Percentiles rank a stretch among this genome's conserved stretches.
phyloP scores from a whole-genome alignment of 2,329 filamentous ascomycete species.

The Endothia cerciana region DNA sequence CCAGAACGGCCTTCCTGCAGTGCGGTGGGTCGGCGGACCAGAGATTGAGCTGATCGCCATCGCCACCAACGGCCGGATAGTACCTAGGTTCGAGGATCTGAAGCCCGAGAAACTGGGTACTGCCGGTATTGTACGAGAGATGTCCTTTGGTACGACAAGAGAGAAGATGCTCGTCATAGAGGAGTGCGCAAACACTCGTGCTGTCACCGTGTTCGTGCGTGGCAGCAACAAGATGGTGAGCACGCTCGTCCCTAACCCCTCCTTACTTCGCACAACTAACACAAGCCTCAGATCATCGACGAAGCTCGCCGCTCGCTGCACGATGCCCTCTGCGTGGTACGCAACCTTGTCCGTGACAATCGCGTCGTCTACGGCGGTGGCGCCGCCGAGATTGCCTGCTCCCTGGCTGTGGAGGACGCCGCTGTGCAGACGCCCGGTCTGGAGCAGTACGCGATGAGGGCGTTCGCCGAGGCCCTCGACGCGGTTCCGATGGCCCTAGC shows the following conservation, averaged over 20 bases:
- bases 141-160: slow-evolving; percentile 94
- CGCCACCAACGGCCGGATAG: slow-evolving; percentile 96
- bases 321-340: slow-evolving; percentile 95
- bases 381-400: slow-evolving; percentile 96
- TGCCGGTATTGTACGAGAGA: slow-evolving; percentile 88
- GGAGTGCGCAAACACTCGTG: slow-evolving; percentile 96
- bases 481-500: slow-evolving; percentile 92
- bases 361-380: slow-evolving; percentile 97
- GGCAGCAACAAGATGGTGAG: slow-evolving; percentile 99
- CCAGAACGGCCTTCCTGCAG: slow-evolving; percentile 93
- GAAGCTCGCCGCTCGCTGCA: slow-evolving; percentile 97
- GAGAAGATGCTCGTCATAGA: slow-evolving; percentile 99
- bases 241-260: slow-evolving; percentile 16
- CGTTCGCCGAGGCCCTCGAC: slow-evolving; percentile 94
- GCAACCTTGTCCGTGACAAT: slow-evolving; percentile 95
- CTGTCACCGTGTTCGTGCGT: slow-evolving; percentile 93
- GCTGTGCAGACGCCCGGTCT: slow-evolving; percentile 94
- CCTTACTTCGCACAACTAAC: slow-evolving; percentile 24
- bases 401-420: slow-evolving; percentile 91
- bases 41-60: slow-evolving; percentile 99
- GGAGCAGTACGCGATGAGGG: slow-evolving; percentile 98
- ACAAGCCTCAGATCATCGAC: slow-evolving; percentile 80
- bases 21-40: slow-evolving; percentile 96
- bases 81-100: slow-evolving; percentile 94
- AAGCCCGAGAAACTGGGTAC: slow-evolving; percentile 87